A percentile compares a stretch with the other conserved stretches of the same genome.
phyloP scores from a whole-genome alignment of 495 filamentous ascomycete genomes.

The Hypoxylon perforatum region DNA sequence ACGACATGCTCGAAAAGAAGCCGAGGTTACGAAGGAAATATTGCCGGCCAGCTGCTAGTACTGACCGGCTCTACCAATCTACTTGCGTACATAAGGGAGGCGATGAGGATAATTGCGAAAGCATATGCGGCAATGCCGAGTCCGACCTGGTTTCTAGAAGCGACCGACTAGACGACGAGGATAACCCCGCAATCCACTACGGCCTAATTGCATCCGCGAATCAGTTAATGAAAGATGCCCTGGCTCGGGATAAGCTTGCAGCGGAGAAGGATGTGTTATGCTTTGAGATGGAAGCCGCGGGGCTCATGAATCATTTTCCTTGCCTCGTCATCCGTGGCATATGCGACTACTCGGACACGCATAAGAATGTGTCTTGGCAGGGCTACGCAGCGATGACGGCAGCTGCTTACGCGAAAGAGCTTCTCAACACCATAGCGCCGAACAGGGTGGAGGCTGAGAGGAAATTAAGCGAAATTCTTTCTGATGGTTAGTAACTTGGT shows the following conservation, averaged over 20 bases:
- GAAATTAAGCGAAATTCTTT: slow-evolving; percentile 46
- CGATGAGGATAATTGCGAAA: slow-evolving; percentile 32
- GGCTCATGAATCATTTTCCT: slow-evolving; percentile 33
- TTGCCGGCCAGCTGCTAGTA: slow-evolving; percentile 39
- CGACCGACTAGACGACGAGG: slow-evolving; percentile 37
- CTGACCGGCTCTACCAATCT: slow-evolving; percentile 51
- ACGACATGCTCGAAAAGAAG: slow-evolving; percentile 30
- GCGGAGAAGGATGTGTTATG: slow-evolving; percentile 10
- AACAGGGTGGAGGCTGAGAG: slow-evolving; percentile 49
- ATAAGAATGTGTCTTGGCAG: slow-evolving; percentile 48
- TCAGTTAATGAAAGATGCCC: slow-evolving; percentile 40
- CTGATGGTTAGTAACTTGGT: slow-evolving; percentile 33
- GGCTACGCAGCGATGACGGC: slow-evolving; percentile 36
- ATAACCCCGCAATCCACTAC: slow-evolving; percentile 49
- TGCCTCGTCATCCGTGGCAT: slow-evolving; percentile 53
- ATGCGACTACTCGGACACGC: slow-evolving; percentile 52
- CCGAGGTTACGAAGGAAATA: slow-evolving; percentile 42
- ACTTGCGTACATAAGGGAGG: slow-evolving; percentile 42
- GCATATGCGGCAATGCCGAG: slow-evolving; percentile 41
- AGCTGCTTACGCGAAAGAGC: slow-evolving; percentile 35
- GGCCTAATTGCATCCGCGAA: slow-evolving; percentile 55
- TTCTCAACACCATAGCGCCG: slow-evolving; percentile 42
- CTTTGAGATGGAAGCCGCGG: slow-evolving; percentile 41
- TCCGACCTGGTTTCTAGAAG: slow-evolving; percentile 40
- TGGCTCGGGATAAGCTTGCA: slow-evolving; percentile 12